Base-by-base conservation (phyloP, 495 filamentous ascomycete genomes). In the Annulohypoxylon bovei region DNA sequence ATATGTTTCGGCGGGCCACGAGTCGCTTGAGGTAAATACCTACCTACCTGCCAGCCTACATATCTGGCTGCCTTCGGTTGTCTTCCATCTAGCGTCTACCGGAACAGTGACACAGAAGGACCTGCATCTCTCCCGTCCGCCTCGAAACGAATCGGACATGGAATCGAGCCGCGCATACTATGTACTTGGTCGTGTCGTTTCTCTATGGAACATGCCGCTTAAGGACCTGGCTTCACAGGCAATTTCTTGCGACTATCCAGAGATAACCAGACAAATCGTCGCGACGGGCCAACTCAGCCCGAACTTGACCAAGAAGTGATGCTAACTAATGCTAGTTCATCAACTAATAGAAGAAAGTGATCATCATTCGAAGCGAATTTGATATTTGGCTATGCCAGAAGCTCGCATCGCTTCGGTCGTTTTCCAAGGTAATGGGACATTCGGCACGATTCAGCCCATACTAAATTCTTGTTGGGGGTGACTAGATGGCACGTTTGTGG, bases 151-250 rank as follows among this genome's bases (percentile, higher is more conserved):
- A 59, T 60, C 65, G 40, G 64, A 30, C 64, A 67, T 60, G 55
- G 60, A 68, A 68, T 64, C 18, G 59, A 67, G 68, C 68, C 68
- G 68, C 63, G 62, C 63, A 56, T 53, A 23, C n/a, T n/a, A n/a
- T n/a, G n/a, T n/a, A n/a, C 39, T 54, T 30, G 18, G 9, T 50
- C 30, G 59, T 61, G 35, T 59, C 64, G 62, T 53, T 53, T 64
- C 40, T 64, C 59, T 68, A 49, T 64, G 61, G 64, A 65, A 67
- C 25, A 57, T 72, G 55, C 60, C 60, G 37, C 52, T 61, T 16
- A 42, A 16, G 27, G 9, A 28, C 40, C 16, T 28, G 14, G 60
- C 68, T 65, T 22, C 55, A 68, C 60, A 65, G 70, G 70, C 64
- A 72, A 62, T 39, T 61, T 65, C 55, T 72, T 52, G 70, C 70